A percentile compares a stretch with the other conserved stretches of the same genome.
Evolutionary conservation across 1,284 basidiomycete species (phyloP).

Genomic region (Agroathelia rolfsii): DNA sequence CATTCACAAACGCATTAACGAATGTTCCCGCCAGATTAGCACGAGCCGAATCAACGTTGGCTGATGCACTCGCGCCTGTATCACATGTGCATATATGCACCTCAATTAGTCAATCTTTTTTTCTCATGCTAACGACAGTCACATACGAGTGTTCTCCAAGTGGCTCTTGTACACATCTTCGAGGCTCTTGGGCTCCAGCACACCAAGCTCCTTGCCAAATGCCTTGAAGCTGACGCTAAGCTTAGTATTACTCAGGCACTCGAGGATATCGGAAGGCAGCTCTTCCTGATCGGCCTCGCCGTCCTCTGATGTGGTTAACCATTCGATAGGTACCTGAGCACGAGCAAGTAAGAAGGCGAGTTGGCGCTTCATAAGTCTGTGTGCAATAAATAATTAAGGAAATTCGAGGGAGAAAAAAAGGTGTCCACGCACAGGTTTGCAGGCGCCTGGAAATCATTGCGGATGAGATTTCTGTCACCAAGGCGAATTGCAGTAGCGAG

Average conservation of each 20-base stretch:
- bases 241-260: conserved; percentile 78
- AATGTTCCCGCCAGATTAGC: conserved; percentile 95
- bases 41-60: conserved; percentile 86
- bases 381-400: conserved; percentile 6
- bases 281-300: conserved; percentile 52
- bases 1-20: conserved; percentile 98
- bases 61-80: conserved; percentile 48
- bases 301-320: conserved; percentile 56
- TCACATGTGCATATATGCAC: no score
- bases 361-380: conserved; percentile 87
- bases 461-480: conserved; percentile 74
- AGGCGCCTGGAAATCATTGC: conserved; percentile 80
- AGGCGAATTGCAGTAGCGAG: conserved; percentile 83
- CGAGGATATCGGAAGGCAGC: conserved; percentile 75
- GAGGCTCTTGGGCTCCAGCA: conserved; percentile 81
- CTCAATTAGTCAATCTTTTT: no score
- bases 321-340: conserved; percentile 85
- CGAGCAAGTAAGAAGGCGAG: conserved; percentile 91
- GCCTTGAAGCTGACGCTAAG: conserved; percentile 81
- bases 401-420: conserved; percentile 1
- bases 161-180: conserved; percentile 99
- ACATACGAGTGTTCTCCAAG: conserved; percentile 77
- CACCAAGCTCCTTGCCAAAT: conserved; percentile 93
- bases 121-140: conserved; percentile 1
- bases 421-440: conserved; percentile 71